Conservation (phyloP, 495 filamentous ascomycete species). For the Emericellopsis terricola region DNA sequence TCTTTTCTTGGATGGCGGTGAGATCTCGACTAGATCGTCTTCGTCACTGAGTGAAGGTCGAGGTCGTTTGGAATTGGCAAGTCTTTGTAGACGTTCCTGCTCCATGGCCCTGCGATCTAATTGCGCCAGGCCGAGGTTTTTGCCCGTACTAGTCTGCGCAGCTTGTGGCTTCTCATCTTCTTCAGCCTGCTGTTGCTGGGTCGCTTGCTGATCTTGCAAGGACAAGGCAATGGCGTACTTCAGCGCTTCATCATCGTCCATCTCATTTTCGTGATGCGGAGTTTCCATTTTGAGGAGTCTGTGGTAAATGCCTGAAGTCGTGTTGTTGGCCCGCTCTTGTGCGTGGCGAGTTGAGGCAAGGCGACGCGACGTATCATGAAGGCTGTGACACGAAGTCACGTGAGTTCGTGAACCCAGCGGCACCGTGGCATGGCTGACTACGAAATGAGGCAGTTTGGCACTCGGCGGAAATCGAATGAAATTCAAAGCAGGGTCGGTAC, state of each 20-base stretch:
- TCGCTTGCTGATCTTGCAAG: constrained; percentile 7
- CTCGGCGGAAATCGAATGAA: too few species aligned
- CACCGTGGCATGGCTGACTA: too few species aligned
- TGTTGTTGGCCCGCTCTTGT: neutral
- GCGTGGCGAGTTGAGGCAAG: too few species aligned
- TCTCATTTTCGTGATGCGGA: constrained; percentile 5
- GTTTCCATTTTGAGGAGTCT: neutral
- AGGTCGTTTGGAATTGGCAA: constrained; percentile 39
- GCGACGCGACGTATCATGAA: too few species aligned
- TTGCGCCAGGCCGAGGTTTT: constrained; percentile 21
- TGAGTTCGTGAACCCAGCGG: too few species aligned
- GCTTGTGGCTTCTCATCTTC: constrained; percentile 5
- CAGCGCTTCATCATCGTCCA: constrained; percentile 27
- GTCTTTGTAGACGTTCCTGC: constrained; percentile 56
- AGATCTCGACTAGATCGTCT: constrained; percentile 5
- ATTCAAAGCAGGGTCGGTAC: too few species aligned
- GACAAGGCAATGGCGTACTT: constrained; percentile 25
- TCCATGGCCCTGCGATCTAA: constrained; percentile 76
- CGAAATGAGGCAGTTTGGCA: too few species aligned
- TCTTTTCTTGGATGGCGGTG: constrained; percentile 5
- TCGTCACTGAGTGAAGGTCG: neutral
- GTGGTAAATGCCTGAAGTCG: neutral
- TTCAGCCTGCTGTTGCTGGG: neutral
- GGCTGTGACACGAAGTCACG: too few species aligned
- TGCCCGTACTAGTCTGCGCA: too few species aligned